Percentiles rank a stretch among this genome's conserved stretches.
Evolutionary conservation across 345 rosid genomes (phyloP).

Genomic region (Rhodamnia rubescens): DNA sequence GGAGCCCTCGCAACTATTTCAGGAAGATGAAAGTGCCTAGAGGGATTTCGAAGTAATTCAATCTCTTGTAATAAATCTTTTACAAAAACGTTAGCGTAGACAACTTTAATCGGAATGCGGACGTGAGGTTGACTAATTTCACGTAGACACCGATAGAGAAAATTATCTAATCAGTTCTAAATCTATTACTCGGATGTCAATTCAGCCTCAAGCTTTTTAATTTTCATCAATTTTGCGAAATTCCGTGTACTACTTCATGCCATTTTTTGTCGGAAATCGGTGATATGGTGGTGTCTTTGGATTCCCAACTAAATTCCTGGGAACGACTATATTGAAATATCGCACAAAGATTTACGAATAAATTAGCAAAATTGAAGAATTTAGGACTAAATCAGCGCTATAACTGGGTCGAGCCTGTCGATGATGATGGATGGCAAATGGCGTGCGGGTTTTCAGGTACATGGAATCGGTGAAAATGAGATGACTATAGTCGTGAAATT

Average conservation of each 20-base stretch:
- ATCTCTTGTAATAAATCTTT: neutral
- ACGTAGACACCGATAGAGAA: accelerated
- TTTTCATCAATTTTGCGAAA: neutral
- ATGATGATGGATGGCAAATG: neutral
- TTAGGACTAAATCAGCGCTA: neutral
- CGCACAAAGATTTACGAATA: neutral
- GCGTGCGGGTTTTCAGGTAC: neutral
- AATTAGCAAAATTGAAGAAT: neutral
- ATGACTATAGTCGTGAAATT: neutral
- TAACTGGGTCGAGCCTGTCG: neutral
- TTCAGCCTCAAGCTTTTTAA: neutral
- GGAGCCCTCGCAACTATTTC: neutral
- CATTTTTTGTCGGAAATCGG: accelerated
- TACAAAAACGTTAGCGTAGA: neutral
- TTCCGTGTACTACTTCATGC: neutral
- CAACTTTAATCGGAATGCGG: neutral
- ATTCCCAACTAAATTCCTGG: too few species aligned
- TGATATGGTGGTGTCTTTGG: accelerated
- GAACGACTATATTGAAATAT: neutral
- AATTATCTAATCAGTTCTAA: neutral
- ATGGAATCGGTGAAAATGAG: neutral
- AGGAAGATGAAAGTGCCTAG: neutral
- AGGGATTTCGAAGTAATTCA: neutral
- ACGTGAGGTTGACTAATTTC: neutral
- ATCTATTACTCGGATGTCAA: neutral